Percentiles rank a stretch among this genome's conserved stretches.
phyloP scores from a whole-genome alignment of 208 protist genomes.

The Trypanosoma brucei region DNA sequence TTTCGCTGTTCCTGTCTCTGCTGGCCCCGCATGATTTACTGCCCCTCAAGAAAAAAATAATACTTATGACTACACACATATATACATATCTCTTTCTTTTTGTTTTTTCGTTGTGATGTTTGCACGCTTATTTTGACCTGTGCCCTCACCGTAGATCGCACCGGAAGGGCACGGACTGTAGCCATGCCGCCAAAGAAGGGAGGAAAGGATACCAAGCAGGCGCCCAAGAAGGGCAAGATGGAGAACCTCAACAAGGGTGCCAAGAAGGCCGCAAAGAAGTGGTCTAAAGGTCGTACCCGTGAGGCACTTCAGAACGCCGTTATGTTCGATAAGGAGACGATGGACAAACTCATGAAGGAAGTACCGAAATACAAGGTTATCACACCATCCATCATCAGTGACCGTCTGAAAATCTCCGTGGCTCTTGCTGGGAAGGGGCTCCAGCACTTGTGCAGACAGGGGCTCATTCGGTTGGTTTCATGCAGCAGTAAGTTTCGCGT shows the following conservation, averaged over 20 bases:
- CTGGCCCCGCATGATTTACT: no score
- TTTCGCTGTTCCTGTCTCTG: no score
- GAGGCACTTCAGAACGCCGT: slow-evolving; percentile 90
- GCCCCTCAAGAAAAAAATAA: no score
- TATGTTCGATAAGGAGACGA: slow-evolving; percentile 87
- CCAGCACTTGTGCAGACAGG: slow-evolving; percentile 84
- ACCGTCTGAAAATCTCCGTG: slow-evolving; percentile 86
- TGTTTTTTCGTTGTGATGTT: neutral
- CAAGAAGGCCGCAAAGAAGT: slow-evolving; percentile 92
- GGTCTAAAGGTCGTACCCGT: slow-evolving; percentile 86
- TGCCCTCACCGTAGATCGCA: neutral
- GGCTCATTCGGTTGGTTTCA: slow-evolving; percentile 73
- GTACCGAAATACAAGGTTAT: slow-evolving; percentile 92
- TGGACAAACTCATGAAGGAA: slow-evolving; percentile 78
- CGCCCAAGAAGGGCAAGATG: slow-evolving; percentile 58
- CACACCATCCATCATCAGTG: slow-evolving; percentile 86
- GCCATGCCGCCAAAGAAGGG: slow-evolving; percentile 55
- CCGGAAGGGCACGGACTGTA: neutral
- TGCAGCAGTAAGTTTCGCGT: slow-evolving; percentile 76
- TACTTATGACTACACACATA: neutral
- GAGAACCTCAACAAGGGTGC: slow-evolving; percentile 53
- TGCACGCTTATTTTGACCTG: neutral
- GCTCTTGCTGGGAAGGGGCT: slow-evolving; percentile 78
- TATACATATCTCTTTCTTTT: neutral
- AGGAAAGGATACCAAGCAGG: slow-evolving; percentile 28